These are phyloP conservation scores for Phytopythium ostracodes DNA, from an alignment of 352 stramenopile genomes.

Conservation along the genomic window DNA sequence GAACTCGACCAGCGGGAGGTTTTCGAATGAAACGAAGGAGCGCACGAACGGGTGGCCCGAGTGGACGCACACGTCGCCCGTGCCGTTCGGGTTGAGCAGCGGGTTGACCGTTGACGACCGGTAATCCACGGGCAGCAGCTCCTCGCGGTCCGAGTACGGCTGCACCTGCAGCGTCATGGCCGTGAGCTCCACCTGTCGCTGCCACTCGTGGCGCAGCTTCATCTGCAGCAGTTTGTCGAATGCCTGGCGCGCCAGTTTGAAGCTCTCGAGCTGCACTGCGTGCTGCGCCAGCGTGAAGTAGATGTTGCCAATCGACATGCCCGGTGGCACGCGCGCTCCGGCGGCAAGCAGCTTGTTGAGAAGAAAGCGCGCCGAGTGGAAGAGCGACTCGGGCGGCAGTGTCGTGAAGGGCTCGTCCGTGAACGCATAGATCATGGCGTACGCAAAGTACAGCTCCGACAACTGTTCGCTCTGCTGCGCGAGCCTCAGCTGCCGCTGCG, in stretches of 20 bases:
- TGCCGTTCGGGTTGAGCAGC: slow-evolving; percentile 87
- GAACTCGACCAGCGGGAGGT: slow-evolving; percentile 95
- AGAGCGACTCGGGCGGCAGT: slow-evolving; percentile 88
- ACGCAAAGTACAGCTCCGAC: slow-evolving; percentile 93
- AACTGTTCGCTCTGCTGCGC: slow-evolving; percentile 64
- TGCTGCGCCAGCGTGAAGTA: slow-evolving; percentile 95
- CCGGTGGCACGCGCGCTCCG: slow-evolving; percentile 39
- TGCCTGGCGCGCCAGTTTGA: slow-evolving; percentile 89
- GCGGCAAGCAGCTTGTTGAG: slow-evolving; percentile 82
- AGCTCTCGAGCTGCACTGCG: slow-evolving; percentile 87
- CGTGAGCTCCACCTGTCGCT: slow-evolving; percentile 87
- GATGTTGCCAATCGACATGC: slow-evolving; percentile 88
- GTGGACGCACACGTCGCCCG: slow-evolving; percentile 89
- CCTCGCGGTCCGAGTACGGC: slow-evolving; percentile 90
- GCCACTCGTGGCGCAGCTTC: slow-evolving; percentile 82
- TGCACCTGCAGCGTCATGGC: slow-evolving; percentile 92
- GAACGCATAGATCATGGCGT: slow-evolving; percentile 90
- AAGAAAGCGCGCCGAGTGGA: slow-evolving; percentile 91
- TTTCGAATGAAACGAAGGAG: slow-evolving; percentile 95
- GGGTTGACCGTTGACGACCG: slow-evolving; percentile 91
- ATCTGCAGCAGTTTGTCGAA: slow-evolving; percentile 93
- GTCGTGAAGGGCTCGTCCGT: slow-evolving; percentile 94
- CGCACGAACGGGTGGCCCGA: slow-evolving; percentile 94
- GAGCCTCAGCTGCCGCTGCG: slow-evolving; percentile 23
- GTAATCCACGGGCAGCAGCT: slow-evolving; percentile 94